Evolutionary conservation across 1,139 yeast species (phyloP).

Genomic region (Yamadazyma dushanensis): DNA sequence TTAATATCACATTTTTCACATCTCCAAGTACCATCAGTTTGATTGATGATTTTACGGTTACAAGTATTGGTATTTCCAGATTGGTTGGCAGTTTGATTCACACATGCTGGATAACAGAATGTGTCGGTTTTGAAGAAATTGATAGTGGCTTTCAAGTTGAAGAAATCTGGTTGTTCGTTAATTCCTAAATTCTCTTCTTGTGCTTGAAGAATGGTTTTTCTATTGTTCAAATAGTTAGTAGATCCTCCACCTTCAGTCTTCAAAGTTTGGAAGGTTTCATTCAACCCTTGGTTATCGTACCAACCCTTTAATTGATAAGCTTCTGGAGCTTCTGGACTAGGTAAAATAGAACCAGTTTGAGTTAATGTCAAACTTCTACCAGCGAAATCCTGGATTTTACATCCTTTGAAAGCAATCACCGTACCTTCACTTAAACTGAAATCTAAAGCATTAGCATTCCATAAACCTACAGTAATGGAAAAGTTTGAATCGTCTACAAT

Average conservation of each 20-base stretch:
- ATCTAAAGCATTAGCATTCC: slow-evolving; percentile 86
- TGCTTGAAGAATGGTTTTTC: slow-evolving; percentile 68
- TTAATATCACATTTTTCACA: slow-evolving; percentile 87
- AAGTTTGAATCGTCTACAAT: slow-evolving; percentile 84
- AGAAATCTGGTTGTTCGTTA: slow-evolving; percentile 77
- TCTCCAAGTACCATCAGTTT: slow-evolving; percentile 78
- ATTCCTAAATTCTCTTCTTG: slow-evolving; percentile 70
- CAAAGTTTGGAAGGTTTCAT: slow-evolving; percentile 61
- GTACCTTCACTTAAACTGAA: slow-evolving; percentile 76
- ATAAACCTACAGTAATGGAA: slow-evolving; percentile 77
- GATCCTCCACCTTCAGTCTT: slow-evolving; percentile 36
- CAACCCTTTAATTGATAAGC: slow-evolving; percentile 90
- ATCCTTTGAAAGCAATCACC: slow-evolving; percentile 90
- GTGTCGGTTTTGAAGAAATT: slow-evolving; percentile 71
- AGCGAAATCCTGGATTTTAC: slow-evolving; percentile 83
- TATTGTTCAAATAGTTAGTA: slow-evolving; percentile 40
- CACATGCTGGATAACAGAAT: slow-evolving; percentile 91
- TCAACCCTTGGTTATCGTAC: slow-evolving; percentile 81
- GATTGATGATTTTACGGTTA: slow-evolving; percentile 78
- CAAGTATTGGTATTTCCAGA: slow-evolving; percentile 45
- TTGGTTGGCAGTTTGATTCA: slow-evolving; percentile 28
- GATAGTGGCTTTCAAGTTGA: slow-evolving; percentile 71
- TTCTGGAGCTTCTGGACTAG: slow-evolving; percentile 87
- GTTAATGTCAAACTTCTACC: slow-evolving; percentile 85
- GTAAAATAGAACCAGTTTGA: slow-evolving; percentile 69